Evolutionary conservation across 345 rosid genomes (phyloP).

Genomic region (Euphorbia peplus): DNA sequence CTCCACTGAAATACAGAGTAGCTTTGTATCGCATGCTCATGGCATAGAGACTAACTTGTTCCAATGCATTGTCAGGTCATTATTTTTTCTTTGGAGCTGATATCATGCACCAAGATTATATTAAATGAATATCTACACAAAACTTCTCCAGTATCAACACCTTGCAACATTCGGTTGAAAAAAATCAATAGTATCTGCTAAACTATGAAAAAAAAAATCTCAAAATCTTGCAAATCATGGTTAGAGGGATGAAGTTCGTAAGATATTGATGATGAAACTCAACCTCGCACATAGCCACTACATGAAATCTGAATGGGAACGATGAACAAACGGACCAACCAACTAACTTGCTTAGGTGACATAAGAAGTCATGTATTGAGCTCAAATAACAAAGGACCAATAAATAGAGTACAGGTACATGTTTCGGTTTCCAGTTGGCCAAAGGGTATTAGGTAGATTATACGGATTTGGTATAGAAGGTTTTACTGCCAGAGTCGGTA

Average conservation of each 20-base stretch:
- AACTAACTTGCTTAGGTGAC: neutral
- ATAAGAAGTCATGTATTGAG: neutral
- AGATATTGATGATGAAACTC: neutral
- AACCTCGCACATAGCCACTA: neutral
- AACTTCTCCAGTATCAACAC: neutral
- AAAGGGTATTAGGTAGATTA: neutral
- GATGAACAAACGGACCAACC: neutral
- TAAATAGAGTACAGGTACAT: neutral
- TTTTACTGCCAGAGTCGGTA: neutral
- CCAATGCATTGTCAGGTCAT: neutral
- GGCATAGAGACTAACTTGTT: neutral
- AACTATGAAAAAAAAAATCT: neutral
- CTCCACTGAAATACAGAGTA: neutral
- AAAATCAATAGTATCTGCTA: neutral
- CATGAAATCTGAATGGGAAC: neutral
- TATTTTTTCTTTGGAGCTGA: neutral
- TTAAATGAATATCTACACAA: neutral
- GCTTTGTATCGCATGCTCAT: neutral
- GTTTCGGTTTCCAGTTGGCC: neutral
- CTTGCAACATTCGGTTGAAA: neutral
- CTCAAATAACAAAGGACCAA: neutral
- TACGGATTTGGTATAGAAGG: neutral
- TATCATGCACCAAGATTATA: neutral
- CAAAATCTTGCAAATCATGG: no score
- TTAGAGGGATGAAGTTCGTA: neutral